Evolutionary conservation across 305 asterid species (phyloP), one percentile per base, ranked within the genome.

Genomic region (Rubia tinctorum): DNA sequence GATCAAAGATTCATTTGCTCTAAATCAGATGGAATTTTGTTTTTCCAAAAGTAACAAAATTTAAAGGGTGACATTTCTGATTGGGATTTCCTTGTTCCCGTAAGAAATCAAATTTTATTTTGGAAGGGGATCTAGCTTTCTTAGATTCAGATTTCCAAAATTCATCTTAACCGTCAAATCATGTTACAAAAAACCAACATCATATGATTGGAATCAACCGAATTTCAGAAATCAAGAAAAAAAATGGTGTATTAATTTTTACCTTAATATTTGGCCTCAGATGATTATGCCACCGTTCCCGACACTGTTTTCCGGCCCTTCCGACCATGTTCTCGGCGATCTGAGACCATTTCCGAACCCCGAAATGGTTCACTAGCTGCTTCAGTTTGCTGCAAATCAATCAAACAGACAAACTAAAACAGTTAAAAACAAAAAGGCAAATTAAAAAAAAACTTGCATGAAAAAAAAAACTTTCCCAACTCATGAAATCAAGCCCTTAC

Each of bases 211-310:
- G 12, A 8, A 55, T 70, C 74, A 71, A 56, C 66, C 17, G 17
- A n/a, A 14, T 39, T 8, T n/a, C 37, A 15, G 58, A 58, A 10
- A 10, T 20, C 14, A 17, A 64, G 49, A 9, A 64, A 17, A 37
- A 15, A 42, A 42, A 66, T 1, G 37, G 2, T 30, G 37, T 30
- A 30, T 30, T 30, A 30, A 30, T 27, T 23, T 27, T 47, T 73
- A 92, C 98, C 96, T 84, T 84, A 70, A 92, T 87, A 79, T 87
- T 80, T 4, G 96, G 92, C 60, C 89, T 89, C 49, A 92, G 76
- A 84, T 92, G 91, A 73, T 92, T 92, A 15, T 88, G 89, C 93
- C 96, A 92, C 53, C 97, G 80, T 73, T 92, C 93, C 30, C 97
- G 79, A 60, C 97, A 92, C 56, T 92, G 95, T 73, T 92, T 92